phyloP scores from a whole-genome alignment of 148 eudicot genomes.

The Vaccinium vitisidaea region DNA sequence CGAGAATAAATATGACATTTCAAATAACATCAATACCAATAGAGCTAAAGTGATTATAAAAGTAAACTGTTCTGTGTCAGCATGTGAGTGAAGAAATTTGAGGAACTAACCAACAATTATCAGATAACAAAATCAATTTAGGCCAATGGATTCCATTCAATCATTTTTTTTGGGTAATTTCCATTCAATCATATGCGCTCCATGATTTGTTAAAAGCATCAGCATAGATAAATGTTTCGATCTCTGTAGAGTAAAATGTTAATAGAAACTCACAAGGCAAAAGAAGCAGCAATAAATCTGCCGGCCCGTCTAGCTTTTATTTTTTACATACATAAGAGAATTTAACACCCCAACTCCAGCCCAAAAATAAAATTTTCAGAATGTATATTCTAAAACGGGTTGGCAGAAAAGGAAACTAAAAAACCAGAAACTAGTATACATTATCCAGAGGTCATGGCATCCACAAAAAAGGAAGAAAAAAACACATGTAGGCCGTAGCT shows the following conservation, averaged over 20 bases:
- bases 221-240: background rate
- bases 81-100: background rate
- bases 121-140: background rate
- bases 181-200: background rate
- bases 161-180: no score
- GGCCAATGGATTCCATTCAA: background rate
- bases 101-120: background rate
- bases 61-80: background rate
- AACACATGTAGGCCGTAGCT: background rate
- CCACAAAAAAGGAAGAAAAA: background rate
- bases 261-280: background rate
- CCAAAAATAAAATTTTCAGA: background rate
- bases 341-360: background rate
- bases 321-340: background rate
- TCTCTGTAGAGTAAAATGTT: background rate
- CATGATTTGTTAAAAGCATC: background rate
- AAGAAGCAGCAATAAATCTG: background rate
- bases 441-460: background rate
- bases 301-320: background rate
- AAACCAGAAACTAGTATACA: no score
- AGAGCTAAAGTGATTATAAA: background rate
- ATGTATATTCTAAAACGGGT: background rate
- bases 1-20: background rate
- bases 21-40: background rate
- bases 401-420: background rate